Evolutionary conservation across 495 filamentous ascomycete genomes (phyloP), one percentile per base, ranked within the genome.

Genomic region (Xylaria grammica): DNA sequence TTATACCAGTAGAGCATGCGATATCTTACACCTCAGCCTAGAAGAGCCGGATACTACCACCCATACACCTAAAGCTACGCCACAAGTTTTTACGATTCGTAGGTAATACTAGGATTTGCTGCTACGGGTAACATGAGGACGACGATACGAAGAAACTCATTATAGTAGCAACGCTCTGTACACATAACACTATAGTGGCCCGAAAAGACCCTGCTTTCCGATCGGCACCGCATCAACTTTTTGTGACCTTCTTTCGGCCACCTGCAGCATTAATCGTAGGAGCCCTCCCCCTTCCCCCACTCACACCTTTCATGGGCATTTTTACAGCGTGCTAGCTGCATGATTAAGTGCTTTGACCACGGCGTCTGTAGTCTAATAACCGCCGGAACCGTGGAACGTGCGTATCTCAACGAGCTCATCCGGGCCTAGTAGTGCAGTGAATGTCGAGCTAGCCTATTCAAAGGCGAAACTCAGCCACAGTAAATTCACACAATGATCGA

Each of bases 151-250:
- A 20, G 19, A 3, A 52, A 42, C 17, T 32, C 20, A 10, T 29
- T n/a, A 32, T 22, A 26, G 36, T 4, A 45, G 2, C 27, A 17
- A 29, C 26, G 5, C 30, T 22, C 22, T n/a, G 26, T 30, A 22
- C n/a, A n/a, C n/a, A n/a, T n/a, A n/a, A n/a, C n/a, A n/a, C 34
- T 11, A 29, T 20, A 53, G 22, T 40, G 32, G 24, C 49, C 49
- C 27, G 60, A 48, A 63, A n/a, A 53, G 49, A n/a, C 60, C 60
- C 49, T 62, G 38, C 45, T 53, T 63, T 36, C 50, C 51, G 40
- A 63, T 63, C 19, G 60, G 50, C 60, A 62, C n/a, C 30, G 26
- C 27, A 32, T 46, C 48, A 29, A 44, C 34, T 20, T 30, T 53
- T 34, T 26, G 49, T 62, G 38, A 32, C 60, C 60, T 62, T 36